Evolutionary conservation across 2,329 filamentous ascomycete species (phyloP).

Genomic region (Penicillium sumatraense): DNA sequence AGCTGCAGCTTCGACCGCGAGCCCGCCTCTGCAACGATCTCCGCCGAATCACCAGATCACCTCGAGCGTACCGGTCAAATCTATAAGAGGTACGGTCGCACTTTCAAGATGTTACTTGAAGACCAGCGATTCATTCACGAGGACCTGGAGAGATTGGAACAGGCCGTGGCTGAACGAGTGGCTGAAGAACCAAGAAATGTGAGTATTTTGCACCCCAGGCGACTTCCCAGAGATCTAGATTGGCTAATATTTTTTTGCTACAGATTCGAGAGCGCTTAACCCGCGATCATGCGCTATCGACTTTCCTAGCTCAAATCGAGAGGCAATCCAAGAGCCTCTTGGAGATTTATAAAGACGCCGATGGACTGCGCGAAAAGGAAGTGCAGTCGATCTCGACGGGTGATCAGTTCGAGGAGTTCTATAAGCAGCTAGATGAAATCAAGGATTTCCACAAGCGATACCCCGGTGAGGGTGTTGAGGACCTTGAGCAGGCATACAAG

Average conservation of each 20-base stretch:
- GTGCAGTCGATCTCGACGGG: slow-evolving; percentile 81
- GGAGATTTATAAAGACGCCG: slow-evolving; percentile 80
- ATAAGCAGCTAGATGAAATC: slow-evolving; percentile 78
- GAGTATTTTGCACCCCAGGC: slow-evolving; percentile 41
- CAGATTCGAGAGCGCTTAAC: slow-evolving; percentile 87
- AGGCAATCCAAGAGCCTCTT: slow-evolving; percentile 80
- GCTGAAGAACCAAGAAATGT: slow-evolving; percentile 88
- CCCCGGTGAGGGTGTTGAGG: slow-evolving; percentile 92
- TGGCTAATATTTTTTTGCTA: slow-evolving; percentile 22
- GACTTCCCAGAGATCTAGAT: background rate
- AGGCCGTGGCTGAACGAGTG: slow-evolving; percentile 87
- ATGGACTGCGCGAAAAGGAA: slow-evolving; percentile 74
- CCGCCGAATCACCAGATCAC: slow-evolving; percentile 7
- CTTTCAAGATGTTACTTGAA: slow-evolving; percentile 74
- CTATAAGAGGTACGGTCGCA: background rate
- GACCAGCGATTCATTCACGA: slow-evolving; percentile 94
- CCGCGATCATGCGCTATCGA: slow-evolving; percentile 87
- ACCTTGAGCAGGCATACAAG: slow-evolving; percentile 90
- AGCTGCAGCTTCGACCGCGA: slow-evolving; percentile 24
- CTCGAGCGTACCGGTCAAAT: slow-evolving; percentile 3
- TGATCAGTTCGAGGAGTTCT: slow-evolving; percentile 89
- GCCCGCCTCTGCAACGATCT: slow-evolving; percentile 12
- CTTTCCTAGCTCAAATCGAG: slow-evolving; percentile 86
- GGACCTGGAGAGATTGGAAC: slow-evolving; percentile 93
- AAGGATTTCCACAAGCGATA: slow-evolving; percentile 89